phyloP scores from a whole-genome alignment of 768 basidiomycete genomes.

The Serpula lacrymans region DNA sequence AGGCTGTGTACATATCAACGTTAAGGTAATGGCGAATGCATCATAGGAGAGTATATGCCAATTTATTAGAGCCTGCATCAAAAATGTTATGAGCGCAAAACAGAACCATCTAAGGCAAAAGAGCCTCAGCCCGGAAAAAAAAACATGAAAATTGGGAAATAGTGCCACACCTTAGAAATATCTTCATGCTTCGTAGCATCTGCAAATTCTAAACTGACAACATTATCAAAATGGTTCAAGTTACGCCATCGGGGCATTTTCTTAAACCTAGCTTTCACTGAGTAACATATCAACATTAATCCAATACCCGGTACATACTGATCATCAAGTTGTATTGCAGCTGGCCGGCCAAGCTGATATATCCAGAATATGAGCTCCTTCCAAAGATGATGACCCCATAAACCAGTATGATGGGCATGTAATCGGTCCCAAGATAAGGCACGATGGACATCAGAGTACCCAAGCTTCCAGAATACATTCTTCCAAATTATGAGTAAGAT shows the following conservation, averaged over 20 bases:
- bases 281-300: background rate
- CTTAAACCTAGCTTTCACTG: conserved; percentile 17
- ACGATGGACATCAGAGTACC: conserved; percentile 29
- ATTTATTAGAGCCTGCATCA: background rate
- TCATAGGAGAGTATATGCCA: conserved; percentile 23
- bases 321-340: conserved; percentile 7
- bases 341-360: conserved; percentile 6
- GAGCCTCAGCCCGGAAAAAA: background rate
- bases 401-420: conserved; percentile 33
- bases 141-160: no score
- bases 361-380: conserved; percentile 18
- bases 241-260: conserved; percentile 29
- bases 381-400: conserved; percentile 31
- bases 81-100: no score
- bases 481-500: conserved; percentile 10
- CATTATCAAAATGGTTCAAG: conserved; percentile 27
- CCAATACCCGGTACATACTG: conserved; percentile 24
- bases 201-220: conserved; percentile 25
- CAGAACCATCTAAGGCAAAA: conserved; percentile 19
- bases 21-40: conserved; percentile 10
- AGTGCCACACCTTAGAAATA: conserved; percentile 32
- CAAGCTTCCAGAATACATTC: conserved; percentile 38
- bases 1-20: conserved; percentile 7
- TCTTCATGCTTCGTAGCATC: conserved; percentile 35
- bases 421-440: conserved; percentile 37